These are phyloP conservation scores for Pezicula rhizophila DNA, from an alignment of 2,329 filamentous ascomycete genomes.

Conservation along the genomic window DNA sequence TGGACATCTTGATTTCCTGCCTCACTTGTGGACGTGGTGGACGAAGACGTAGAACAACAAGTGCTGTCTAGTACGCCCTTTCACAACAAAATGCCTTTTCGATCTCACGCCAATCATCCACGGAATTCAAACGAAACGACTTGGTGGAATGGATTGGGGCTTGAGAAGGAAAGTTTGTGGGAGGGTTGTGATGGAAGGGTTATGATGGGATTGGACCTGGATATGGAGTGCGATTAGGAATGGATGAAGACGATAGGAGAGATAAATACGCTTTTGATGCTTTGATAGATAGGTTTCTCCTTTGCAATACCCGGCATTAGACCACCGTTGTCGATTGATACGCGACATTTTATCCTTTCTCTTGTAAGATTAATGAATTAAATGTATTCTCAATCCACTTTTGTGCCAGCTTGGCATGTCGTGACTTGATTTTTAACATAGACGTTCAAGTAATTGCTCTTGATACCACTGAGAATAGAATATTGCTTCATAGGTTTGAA, in stretches of 20 bases:
- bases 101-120: not conserved
- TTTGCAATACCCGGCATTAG: conserved; percentile 9
- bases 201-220: not conserved
- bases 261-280: not conserved
- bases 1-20: conserved; percentile 30
- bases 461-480: not conserved
- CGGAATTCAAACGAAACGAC: not conserved
- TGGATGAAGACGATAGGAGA: not conserved
- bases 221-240: not conserved
- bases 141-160: no score
- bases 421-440: no score
- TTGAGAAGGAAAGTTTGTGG: not conserved
- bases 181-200: no score
- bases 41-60: conserved; percentile 12
- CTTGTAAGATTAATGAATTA: not conserved
- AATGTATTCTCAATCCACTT: not conserved
- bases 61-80: conserved; percentile 12
- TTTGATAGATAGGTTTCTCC: not conserved
- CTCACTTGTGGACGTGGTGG: conserved; percentile 30
- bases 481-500: not conserved
- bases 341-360: not conserved
- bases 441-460: not conserved
- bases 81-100: not conserved
- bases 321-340: not conserved
- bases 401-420: no score